Conservation (phyloP, 495 filamentous ascomycete genomes). For the Neurospora pannonica region DNA sequence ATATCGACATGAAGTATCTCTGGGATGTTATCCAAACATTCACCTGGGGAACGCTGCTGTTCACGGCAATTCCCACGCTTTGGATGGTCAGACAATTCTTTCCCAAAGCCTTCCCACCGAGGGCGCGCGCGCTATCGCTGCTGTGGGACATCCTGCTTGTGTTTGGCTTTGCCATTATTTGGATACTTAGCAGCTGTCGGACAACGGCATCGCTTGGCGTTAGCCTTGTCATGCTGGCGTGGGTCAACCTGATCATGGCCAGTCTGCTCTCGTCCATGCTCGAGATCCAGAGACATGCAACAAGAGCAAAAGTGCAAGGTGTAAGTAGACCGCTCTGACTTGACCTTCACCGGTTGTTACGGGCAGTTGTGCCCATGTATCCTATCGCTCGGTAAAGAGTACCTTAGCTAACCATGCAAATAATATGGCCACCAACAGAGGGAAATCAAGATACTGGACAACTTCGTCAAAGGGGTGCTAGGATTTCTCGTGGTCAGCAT, state of each 20-base stretch:
- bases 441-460: background rate
- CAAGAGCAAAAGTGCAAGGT: background rate
- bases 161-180: background rate
- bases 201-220: background rate
- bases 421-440: background rate
- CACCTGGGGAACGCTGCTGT: background rate
- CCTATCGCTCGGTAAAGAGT: background rate
- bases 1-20: fast-evolving
- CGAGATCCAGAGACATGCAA: background rate
- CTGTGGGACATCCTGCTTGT: background rate
- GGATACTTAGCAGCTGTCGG: background rate
- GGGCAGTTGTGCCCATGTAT: background rate
- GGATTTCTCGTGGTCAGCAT: background rate
- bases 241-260: background rate
- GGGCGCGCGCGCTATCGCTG: background rate
- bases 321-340: background rate
- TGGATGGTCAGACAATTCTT: background rate
- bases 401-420: background rate
- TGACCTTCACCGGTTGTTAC: background rate
- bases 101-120: background rate
- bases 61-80: background rate
- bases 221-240: background rate
- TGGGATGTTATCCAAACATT: background rate
- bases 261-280: background rate
- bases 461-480: background rate